These are phyloP conservation scores for Myxozyma nipponensis DNA, from an alignment of 805 yeast species.

Conservation along the genomic window DNA sequence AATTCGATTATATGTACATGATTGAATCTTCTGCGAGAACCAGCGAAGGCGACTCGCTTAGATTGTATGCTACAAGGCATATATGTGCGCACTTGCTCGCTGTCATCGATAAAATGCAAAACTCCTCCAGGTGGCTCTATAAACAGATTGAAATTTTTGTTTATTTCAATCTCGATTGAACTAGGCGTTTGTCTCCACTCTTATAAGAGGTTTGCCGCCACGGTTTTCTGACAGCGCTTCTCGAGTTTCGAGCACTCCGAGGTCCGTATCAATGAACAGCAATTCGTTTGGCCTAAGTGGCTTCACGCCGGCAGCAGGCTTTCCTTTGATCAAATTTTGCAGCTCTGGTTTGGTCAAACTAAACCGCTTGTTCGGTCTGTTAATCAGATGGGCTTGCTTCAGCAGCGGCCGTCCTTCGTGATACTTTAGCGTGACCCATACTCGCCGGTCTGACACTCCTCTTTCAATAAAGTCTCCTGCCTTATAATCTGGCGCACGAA, in stretches of 20 bases:
- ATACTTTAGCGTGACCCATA: slow-evolving; percentile 91
- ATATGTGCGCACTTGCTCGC: too few relatives aligned
- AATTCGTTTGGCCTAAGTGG: slow-evolving; percentile 90
- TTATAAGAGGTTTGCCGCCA: slow-evolving; percentile 74
- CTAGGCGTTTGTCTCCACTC: too few relatives aligned
- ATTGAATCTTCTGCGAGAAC: too few relatives aligned
- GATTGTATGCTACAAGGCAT: too few relatives aligned
- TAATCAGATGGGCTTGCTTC: slow-evolving; percentile 63
- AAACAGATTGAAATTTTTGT: too few relatives aligned
- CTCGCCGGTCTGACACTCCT: slow-evolving; percentile 75
- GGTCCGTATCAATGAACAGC: slow-evolving; percentile 58
- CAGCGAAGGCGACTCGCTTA: too few relatives aligned
- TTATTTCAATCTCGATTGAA: too few relatives aligned
- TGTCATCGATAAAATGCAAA: too few relatives aligned
- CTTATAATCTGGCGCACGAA: slow-evolving; percentile 72
- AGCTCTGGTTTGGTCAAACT: slow-evolving; percentile 60
- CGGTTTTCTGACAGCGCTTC: slow-evolving; percentile 76
- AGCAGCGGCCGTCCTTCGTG: slow-evolving; percentile 75
- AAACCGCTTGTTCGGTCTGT: slow-evolving; percentile 81
- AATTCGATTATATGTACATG: too few relatives aligned
- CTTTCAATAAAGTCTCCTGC: slow-evolving; percentile 67
- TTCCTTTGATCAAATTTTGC: slow-evolving; percentile 69
- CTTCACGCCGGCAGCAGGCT: slow-evolving; percentile 64
- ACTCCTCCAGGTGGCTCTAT: too few relatives aligned
- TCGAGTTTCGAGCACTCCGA: slow-evolving; percentile 63